A percentile compares a stretch with the other conserved stretches of the same genome.
phyloP scores from a whole-genome alignment of 2,329 filamentous ascomycete species.

The Lecanoromycetidae sp. region DNA sequence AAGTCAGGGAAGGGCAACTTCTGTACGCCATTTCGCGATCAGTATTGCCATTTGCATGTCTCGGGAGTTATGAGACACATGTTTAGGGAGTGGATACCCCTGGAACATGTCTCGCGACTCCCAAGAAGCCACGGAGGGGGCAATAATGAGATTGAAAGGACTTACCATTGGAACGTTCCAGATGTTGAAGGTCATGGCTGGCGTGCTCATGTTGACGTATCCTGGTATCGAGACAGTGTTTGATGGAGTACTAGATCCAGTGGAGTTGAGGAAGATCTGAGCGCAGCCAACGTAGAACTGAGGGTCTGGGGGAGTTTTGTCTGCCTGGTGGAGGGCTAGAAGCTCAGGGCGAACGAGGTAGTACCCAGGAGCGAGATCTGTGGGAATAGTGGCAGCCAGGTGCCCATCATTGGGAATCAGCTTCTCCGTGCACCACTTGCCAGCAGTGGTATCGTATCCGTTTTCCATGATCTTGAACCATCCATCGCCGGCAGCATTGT shows the following conservation, averaged over 20 bases:
- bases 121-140: too few species aligned
- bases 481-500: slow-evolving; percentile 48
- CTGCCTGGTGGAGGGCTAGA: slow-evolving; percentile 54
- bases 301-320: slow-evolving; percentile 42
- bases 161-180: slow-evolving; percentile 42
- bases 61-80: too few species aligned
- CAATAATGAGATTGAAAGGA: too few species aligned
- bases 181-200: slow-evolving; percentile 52
- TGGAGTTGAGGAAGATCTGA: slow-evolving; percentile 51
- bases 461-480: slow-evolving; percentile 73
- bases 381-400: slow-evolving; percentile 50
- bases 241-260: slow-evolving; percentile 36
- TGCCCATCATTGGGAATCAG: slow-evolving; percentile 53
- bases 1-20: slow-evolving; percentile 46
- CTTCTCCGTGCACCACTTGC: slow-evolving; percentile 59
- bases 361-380: slow-evolving; percentile 49
- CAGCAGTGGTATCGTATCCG: slow-evolving; percentile 45
- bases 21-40: too few species aligned
- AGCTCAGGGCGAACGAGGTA: slow-evolving; percentile 63
- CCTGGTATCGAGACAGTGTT: slow-evolving; percentile 53
- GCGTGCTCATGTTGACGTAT: slow-evolving; percentile 43
- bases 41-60: too few species aligned
- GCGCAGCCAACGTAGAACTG: slow-evolving; percentile 65
- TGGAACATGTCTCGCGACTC: too few species aligned
- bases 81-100: too few species aligned